phyloP scores from a whole-genome alignment of 1,284 basidiomycete genomes.

The Vanrija humicola region DNA sequence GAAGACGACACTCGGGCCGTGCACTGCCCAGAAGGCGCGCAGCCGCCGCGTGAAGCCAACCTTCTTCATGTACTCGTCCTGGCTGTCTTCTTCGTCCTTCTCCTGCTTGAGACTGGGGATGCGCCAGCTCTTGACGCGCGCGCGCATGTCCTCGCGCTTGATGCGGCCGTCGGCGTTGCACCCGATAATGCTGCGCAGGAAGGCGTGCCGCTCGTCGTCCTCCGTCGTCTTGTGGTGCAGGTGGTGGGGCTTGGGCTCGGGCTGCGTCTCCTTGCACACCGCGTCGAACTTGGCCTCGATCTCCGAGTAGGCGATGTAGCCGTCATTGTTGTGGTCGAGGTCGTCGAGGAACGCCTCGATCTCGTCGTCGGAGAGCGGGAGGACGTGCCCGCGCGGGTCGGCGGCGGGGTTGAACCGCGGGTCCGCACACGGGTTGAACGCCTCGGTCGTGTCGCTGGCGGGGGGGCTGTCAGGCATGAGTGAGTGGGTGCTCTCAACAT shows the following conservation, averaged over 20 bases:
- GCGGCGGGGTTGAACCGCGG: conserved; percentile 5
- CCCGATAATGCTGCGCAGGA: conserved; percentile 25
- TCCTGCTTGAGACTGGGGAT: conserved; percentile 29
- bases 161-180: conserved; percentile 6
- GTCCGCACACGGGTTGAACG: background rate
- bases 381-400: background rate
- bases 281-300: conserved; percentile 25
- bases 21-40: conserved; percentile 25
- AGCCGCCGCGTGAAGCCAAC: conserved; percentile 13
- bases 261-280: conserved; percentile 22
- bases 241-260: conserved; percentile 10
- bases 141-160: conserved; percentile 17
- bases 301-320: conserved; percentile 22
- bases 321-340: conserved; percentile 27
- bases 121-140: conserved; percentile 21
- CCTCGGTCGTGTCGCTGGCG: too few relatives aligned
- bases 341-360: conserved; percentile 26
- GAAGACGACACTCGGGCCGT: conserved; percentile 27
- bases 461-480: too few relatives aligned
- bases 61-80: conserved; percentile 20
- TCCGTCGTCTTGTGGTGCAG: conserved; percentile 12
- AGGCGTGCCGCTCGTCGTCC: conserved; percentile 20
- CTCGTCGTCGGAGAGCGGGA: conserved; percentile 22
- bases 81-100: conserved; percentile 19
- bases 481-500: too few relatives aligned